Evolutionary conservation across 768 basidiomycete genomes (phyloP).

Genomic region (Suillus weaverae): DNA sequence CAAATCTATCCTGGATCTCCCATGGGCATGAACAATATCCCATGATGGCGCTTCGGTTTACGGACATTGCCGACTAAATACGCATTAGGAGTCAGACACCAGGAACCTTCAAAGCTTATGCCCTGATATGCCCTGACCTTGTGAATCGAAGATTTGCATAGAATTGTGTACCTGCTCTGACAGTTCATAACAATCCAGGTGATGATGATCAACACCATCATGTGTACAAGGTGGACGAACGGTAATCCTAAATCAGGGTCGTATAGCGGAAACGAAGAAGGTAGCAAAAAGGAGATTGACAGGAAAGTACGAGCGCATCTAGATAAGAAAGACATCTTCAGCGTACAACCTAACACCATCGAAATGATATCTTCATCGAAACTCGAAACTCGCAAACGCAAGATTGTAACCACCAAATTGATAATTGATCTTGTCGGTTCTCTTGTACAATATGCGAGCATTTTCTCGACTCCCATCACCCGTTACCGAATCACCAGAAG

Average conservation of each 20-base stretch:
- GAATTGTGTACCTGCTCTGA: not conserved
- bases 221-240: slow-evolving; percentile 17
- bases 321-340: slow-evolving; percentile 21
- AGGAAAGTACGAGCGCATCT: slow-evolving; percentile 20
- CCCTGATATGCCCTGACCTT: slow-evolving; percentile 11
- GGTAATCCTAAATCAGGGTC: slow-evolving; percentile 12
- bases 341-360: slow-evolving; percentile 14
- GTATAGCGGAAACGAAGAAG: slow-evolving; percentile 9
- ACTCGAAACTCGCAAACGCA: slow-evolving; percentile 86
- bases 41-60: slow-evolving; percentile 5
- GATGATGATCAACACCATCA: slow-evolving; percentile 4
- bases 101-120: slow-evolving; percentile 2
- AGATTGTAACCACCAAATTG: slow-evolving; percentile 93
- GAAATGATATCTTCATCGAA: slow-evolving; percentile 31
- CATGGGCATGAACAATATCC: slow-evolving; percentile 17
- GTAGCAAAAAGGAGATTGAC: slow-evolving; percentile 18
- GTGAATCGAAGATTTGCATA: slow-evolving; percentile 11
- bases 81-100: slow-evolving; percentile 2
- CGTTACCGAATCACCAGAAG: slow-evolving; percentile 22
- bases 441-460: slow-evolving; percentile 51
- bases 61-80: slow-evolving; percentile 10
- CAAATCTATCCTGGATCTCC: slow-evolving; percentile 18
- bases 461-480: slow-evolving; percentile 17
- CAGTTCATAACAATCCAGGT: not conserved
- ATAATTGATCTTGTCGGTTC: slow-evolving; percentile 98